A percentile compares a stretch with the other conserved stretches of the same genome.
These are phyloP conservation scores for Cyberlindnera meyerae DNA, from an alignment of 805 yeast genomes.

Conservation along the genomic window DNA sequence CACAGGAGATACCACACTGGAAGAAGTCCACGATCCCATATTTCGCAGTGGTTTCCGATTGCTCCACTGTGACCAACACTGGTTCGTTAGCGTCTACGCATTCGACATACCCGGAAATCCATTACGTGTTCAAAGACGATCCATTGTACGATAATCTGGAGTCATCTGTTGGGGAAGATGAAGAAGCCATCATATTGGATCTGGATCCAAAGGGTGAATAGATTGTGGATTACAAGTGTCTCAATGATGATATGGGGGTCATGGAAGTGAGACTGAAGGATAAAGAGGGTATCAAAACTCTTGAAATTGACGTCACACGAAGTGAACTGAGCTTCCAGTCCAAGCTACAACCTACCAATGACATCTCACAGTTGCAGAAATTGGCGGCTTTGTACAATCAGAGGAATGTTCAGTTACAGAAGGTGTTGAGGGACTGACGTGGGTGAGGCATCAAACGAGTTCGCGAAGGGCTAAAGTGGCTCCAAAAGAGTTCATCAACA, in stretches of 20 bases:
- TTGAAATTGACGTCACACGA: constrained; percentile 22
- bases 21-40: constrained; percentile 21
- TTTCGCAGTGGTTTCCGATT: constrained; percentile 18
- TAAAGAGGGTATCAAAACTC: constrained; percentile 21
- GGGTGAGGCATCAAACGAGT: too few species aligned
- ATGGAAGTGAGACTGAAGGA: constrained; percentile 17
- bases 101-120: constrained; percentile 24
- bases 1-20: constrained; percentile 15
- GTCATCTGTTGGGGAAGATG: constrained; percentile 8
- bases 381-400: constrained; percentile 17
- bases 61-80: background rate
- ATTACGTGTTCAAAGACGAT: constrained; percentile 26
- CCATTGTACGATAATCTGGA: constrained; percentile 16
- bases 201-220: constrained; percentile 18
- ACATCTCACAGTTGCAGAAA: constrained; percentile 14
- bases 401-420: constrained; percentile 19
- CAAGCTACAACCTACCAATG: constrained; percentile 9
- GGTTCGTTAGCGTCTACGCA: constrained; percentile 1
- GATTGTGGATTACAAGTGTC: constrained; percentile 10
- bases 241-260: constrained; percentile 19
- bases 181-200: constrained; percentile 23
- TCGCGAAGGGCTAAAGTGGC: too few species aligned
- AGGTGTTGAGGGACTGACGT: background rate
- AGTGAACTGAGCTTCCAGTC: constrained; percentile 11
- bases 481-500: too few species aligned